A percentile compares a stretch with the other conserved stretches of the same genome.
Evolutionary conservation across 2,329 filamentous ascomycete species (phyloP).

Genomic region (Teratosphaeria pseudoeucalypti): DNA sequence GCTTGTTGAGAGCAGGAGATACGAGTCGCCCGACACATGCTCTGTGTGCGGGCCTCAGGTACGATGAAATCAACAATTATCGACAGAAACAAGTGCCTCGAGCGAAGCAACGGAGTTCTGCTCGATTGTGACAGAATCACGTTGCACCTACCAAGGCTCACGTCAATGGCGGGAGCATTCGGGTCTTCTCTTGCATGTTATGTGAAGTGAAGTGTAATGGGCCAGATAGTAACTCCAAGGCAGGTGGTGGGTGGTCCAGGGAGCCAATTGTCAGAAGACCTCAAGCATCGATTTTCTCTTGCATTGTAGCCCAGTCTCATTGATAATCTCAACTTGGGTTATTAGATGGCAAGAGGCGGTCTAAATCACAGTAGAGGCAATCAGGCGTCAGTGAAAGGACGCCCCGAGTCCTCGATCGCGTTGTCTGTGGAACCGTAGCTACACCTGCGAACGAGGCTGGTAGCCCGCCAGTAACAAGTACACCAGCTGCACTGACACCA

Average conservation of each 20-base stretch:
- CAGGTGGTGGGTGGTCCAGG: background rate
- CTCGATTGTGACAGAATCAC: background rate
- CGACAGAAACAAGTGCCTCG: background rate
- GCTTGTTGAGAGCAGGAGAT: background rate
- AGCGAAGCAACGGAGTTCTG: background rate
- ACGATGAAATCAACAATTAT: background rate
- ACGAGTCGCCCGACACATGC: background rate
- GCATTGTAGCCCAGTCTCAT: constrained; percentile 61
- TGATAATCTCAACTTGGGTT: constrained; percentile 43
- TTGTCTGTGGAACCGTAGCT: background rate
- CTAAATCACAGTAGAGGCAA: background rate
- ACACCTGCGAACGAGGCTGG: background rate
- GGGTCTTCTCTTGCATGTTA: background rate
- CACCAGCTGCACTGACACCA: background rate
- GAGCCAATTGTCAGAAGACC: constrained; percentile 16
- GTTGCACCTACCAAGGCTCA: background rate
- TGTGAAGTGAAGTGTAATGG: background rate
- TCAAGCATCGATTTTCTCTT: constrained; percentile 48
- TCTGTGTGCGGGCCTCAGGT: background rate
- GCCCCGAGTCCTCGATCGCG: background rate
- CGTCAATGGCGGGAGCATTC: background rate
- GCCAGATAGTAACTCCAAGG: background rate
- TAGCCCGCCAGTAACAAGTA: background rate
- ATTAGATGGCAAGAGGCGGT: constrained; percentile 59
- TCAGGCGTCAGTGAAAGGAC: background rate